phyloP scores from a whole-genome alignment of 768 basidiomycete genomes.

The Kwoniella shandongensis region DNA sequence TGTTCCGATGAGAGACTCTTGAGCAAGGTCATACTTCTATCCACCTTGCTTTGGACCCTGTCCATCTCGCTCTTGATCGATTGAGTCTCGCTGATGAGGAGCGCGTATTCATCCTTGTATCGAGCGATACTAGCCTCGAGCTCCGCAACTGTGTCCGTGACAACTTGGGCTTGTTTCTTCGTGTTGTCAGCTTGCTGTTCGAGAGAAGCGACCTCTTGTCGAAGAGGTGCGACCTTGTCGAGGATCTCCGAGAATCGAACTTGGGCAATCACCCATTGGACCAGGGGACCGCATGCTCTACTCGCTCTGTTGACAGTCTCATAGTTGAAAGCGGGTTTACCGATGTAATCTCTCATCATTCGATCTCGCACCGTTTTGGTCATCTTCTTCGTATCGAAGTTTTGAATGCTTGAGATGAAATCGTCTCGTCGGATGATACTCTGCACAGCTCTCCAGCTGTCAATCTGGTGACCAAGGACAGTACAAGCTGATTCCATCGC shows the following conservation, averaged over 20 bases:
- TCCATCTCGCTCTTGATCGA: conserved; percentile 98
- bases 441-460: conserved; percentile 94
- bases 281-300: conserved; percentile 94
- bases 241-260: conserved; percentile 95
- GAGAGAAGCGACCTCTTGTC: conserved; percentile 89
- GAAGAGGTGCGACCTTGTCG: conserved; percentile 92
- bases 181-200: conserved; percentile 92
- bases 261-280: conserved; percentile 97
- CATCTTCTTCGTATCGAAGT: conserved; percentile 94
- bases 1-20: conserved; percentile 93
- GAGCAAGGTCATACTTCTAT: conserved; percentile 91
- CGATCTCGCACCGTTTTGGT: conserved; percentile 80
- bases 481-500: conserved; percentile 99
- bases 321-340: conserved; percentile 86
- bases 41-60: conserved; percentile 92
- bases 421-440: conserved; percentile 93
- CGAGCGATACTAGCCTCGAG: conserved; percentile 85
- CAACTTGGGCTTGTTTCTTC: conserved; percentile 85
- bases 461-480: conserved; percentile 91
- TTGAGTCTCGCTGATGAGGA: conserved; percentile 93
- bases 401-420: conserved; percentile 92
- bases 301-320: conserved; percentile 93
- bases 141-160: conserved; percentile 87
- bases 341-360: conserved; percentile 92
- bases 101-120: conserved; percentile 97